These are phyloP conservation scores for Elaeis guineensis DNA, from an alignment of 176 grass and related monocot genomes.

Conservation along the genomic window DNA sequence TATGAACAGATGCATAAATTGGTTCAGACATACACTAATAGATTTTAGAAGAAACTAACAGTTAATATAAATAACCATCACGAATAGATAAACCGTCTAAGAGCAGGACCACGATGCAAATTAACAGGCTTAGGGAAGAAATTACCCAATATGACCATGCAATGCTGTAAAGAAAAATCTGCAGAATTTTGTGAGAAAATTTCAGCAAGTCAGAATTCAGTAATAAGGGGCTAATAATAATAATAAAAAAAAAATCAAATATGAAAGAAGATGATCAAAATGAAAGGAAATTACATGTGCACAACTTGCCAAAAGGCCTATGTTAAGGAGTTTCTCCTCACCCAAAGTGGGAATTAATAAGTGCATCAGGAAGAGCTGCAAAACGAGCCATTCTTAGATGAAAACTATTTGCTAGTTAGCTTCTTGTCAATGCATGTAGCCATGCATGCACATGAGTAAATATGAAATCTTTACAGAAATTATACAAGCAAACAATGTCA, in stretches of 20 bases:
- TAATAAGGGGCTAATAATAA: constrained; percentile 7
- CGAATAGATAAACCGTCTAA: too few species aligned
- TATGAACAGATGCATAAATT: too few species aligned
- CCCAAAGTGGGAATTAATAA: constrained; percentile 50
- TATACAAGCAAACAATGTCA: neutral
- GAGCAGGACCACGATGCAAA: too few species aligned
- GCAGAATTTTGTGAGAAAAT: constrained; percentile 20
- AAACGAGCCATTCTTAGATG: constrained; percentile 20
- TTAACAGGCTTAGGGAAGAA: neutral
- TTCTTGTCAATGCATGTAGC: too few species aligned
- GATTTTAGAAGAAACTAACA: too few species aligned
- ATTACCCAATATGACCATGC: constrained; percentile 94
- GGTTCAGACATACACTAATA: too few species aligned
- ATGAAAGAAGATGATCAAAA: constrained; percentile 5
- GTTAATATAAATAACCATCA: too few species aligned
- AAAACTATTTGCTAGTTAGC: neutral
- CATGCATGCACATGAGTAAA: too few species aligned
- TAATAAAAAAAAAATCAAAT: constrained; percentile 9
- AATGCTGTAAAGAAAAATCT: constrained; percentile 88
- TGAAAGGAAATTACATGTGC: constrained; percentile 42
- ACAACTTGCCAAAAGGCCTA: constrained; percentile 71
- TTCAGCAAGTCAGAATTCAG: constrained; percentile 19
- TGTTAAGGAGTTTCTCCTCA: constrained; percentile 68
- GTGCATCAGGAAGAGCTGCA: constrained; percentile 84
- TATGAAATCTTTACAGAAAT: too few species aligned